Evolutionary conservation across 2,329 filamentous ascomycete species (phyloP).

Genomic region (Balansia obtecta): DNA sequence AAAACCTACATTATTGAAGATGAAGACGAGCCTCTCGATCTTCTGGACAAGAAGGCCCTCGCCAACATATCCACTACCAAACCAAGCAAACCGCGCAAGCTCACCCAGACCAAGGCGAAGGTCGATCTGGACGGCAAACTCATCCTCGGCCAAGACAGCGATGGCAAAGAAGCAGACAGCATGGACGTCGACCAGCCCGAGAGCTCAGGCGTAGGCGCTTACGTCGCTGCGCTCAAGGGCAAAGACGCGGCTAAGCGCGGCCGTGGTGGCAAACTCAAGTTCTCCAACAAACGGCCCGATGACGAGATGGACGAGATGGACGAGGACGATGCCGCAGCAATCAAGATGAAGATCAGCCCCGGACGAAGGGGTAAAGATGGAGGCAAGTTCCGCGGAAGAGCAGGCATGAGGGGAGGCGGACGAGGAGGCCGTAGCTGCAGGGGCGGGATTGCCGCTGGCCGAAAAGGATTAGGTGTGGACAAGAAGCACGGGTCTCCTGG

Average conservation of each 20-base stretch:
- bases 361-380: constrained; percentile 19
- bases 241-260: constrained; percentile 53
- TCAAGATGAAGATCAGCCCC: constrained; percentile 37
- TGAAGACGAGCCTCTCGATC: constrained; percentile 86
- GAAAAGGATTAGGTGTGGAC: constrained; percentile 38
- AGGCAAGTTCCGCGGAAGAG: constrained; percentile 18
- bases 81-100: constrained; percentile 51
- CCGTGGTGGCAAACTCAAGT: constrained; percentile 57
- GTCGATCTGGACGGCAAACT: constrained; percentile 70
- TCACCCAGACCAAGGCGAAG: constrained; percentile 49
- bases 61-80: constrained; percentile 90
- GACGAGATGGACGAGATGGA: constrained; percentile 40
- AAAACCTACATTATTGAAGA: constrained; percentile 87
- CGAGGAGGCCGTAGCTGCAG: constrained; percentile 30
- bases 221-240: constrained; percentile 57
- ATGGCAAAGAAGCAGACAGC: constrained; percentile 35
- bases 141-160: constrained; percentile 50
- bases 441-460: constrained; percentile 32
- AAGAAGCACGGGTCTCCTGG: constrained; percentile 30
- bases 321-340: constrained; percentile 36
- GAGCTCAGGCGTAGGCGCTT: constrained; percentile 53
- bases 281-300: constrained; percentile 47
- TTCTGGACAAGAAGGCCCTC: constrained; percentile 78
- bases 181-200: constrained; percentile 54
- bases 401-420: constrained; percentile 20